These are phyloP conservation scores for Fusarium tricinctum DNA, from an alignment of 2,329 filamentous ascomycete genomes.

Conservation along the genomic window DNA sequence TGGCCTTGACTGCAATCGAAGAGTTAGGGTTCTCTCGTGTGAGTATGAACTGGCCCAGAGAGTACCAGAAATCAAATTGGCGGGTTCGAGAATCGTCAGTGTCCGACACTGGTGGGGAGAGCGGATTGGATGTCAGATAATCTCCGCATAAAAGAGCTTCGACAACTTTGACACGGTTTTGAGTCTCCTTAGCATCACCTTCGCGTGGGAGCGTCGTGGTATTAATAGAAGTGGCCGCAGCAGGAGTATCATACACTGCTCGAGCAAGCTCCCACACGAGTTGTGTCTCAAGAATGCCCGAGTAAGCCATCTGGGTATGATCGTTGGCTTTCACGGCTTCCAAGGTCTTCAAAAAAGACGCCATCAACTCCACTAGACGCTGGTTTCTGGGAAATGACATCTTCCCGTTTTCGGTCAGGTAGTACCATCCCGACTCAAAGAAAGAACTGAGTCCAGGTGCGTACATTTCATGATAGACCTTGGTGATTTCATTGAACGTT, in stretches of 20 bases:
- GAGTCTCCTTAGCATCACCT: conserved; percentile 73
- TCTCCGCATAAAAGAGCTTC: conserved; percentile 83
- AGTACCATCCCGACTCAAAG: conserved; percentile 89
- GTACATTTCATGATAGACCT: conserved; percentile 82
- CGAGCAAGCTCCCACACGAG: conserved; percentile 72
- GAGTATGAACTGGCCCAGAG: conserved; percentile 76
- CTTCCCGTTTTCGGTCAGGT: conserved; percentile 60
- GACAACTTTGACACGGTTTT: conserved; percentile 79
- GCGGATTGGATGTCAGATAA: conserved; percentile 70
- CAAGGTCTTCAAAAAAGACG: conserved; percentile 72
- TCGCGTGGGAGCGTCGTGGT: conserved; percentile 61
- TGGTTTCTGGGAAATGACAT: conserved; percentile 66
- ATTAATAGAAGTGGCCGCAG: conserved; percentile 51
- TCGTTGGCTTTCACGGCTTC: conserved; percentile 64
- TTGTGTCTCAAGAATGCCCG: conserved; percentile 68
- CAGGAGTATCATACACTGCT: conserved; percentile 60
- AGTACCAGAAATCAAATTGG: conserved; percentile 86
- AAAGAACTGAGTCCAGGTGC: conserved; percentile 80
- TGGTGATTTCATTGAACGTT: conserved; percentile 75
- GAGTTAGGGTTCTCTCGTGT: conserved; percentile 70
- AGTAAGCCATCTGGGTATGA: conserved; percentile 66
- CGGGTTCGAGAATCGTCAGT: conserved; percentile 68
- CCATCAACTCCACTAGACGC: conserved; percentile 75
- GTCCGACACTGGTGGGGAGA: conserved; percentile 64
- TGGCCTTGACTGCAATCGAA: conserved; percentile 60